phyloP scores from a whole-genome alignment of 2,329 filamentous ascomycete species.

The Hypoxylon sp. region DNA sequence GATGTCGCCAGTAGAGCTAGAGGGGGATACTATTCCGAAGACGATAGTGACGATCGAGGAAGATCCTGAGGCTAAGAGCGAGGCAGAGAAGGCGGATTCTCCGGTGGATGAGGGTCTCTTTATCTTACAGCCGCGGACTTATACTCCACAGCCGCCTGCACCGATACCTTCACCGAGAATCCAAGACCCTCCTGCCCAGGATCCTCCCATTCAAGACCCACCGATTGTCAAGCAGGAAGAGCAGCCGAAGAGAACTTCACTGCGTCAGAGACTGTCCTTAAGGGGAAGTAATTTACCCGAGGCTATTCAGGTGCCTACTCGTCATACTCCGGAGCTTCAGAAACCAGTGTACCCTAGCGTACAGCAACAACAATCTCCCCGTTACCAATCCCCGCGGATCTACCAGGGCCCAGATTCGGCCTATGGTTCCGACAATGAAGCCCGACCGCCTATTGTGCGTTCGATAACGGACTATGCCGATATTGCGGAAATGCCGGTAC shows the following conservation, averaged over 20 bases:
- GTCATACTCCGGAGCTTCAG: slow-evolving; percentile 49
- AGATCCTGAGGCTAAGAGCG: slow-evolving; percentile 33
- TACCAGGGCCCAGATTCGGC: slow-evolving; percentile 57
- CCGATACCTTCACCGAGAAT: slow-evolving; percentile 59
- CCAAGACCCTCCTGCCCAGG: slow-evolving; percentile 43
- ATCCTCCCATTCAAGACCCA: slow-evolving; percentile 47
- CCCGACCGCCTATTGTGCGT: slow-evolving; percentile 48
- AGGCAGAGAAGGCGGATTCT: slow-evolving; percentile 33
- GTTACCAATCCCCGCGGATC: slow-evolving; percentile 37
- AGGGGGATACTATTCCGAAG: slow-evolving; percentile 27
- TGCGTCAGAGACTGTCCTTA: slow-evolving; percentile 64
- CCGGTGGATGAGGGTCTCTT: slow-evolving; percentile 55
- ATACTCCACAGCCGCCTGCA: slow-evolving; percentile 61
- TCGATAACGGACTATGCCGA: slow-evolving; percentile 46
- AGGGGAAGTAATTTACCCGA: slow-evolving; percentile 59
- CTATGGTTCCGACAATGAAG: slow-evolving; percentile 58
- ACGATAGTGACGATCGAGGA: slow-evolving; percentile 32
- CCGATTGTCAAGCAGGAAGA: slow-evolving; percentile 41
- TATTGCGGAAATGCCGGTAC: slow-evolving; percentile 46
- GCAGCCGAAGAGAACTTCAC: slow-evolving; percentile 53
- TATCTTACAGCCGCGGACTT: slow-evolving; percentile 65
- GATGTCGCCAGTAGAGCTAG: slow-evolving; percentile 32
- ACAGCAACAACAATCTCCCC: slow-evolving; percentile 33
- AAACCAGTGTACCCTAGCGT: slow-evolving; percentile 41
- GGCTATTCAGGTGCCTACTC: slow-evolving; percentile 62